These are phyloP conservation scores for Ganoderma lucidum DNA, from an alignment of 1,284 basidiomycete genomes.

Conservation along the genomic window DNA sequence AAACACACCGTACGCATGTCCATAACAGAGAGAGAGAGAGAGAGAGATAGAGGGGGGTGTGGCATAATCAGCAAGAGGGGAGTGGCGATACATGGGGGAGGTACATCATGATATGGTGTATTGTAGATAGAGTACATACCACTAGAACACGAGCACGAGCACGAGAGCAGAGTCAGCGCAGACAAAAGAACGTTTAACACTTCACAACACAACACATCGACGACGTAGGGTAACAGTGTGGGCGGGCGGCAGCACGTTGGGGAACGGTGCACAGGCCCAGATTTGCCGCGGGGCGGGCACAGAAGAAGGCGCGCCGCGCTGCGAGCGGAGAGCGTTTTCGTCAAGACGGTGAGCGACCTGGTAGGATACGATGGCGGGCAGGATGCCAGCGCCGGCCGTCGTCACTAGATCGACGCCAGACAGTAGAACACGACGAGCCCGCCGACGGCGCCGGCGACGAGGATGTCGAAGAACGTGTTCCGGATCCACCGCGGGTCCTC, in stretches of 20 bases:
- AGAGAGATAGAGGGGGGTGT: constrained; percentile 3
- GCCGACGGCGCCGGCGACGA: constrained; percentile 36
- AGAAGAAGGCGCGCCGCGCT: not conserved
- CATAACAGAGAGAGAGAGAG: not conserved
- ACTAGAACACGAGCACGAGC: constrained; percentile 5
- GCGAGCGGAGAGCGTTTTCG: not conserved
- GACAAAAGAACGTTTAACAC: constrained; percentile 1
- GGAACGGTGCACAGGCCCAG: not conserved
- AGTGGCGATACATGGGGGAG: not conserved
- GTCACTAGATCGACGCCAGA: constrained; percentile 18
- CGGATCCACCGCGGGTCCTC: constrained; percentile 28
- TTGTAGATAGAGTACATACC: constrained; percentile 5
- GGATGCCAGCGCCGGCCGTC: not conserved
- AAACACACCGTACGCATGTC: constrained; percentile 2
- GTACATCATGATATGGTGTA: constrained; percentile 7
- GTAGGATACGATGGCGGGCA: not conserved
- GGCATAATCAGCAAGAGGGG: constrained; percentile 3
- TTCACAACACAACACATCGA: constrained; percentile 10
- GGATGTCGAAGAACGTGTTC: constrained; percentile 34
- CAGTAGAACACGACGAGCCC: constrained; percentile 32
- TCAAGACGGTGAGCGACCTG: not conserved
- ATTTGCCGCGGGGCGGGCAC: not conserved
- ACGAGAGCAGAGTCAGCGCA: constrained; percentile 5
- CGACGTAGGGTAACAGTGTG: not conserved
- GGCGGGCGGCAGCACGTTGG: not conserved